Evolutionary conservation across 2,329 filamentous ascomycete species (phyloP).

Genomic region (Talaromyces sp.): DNA sequence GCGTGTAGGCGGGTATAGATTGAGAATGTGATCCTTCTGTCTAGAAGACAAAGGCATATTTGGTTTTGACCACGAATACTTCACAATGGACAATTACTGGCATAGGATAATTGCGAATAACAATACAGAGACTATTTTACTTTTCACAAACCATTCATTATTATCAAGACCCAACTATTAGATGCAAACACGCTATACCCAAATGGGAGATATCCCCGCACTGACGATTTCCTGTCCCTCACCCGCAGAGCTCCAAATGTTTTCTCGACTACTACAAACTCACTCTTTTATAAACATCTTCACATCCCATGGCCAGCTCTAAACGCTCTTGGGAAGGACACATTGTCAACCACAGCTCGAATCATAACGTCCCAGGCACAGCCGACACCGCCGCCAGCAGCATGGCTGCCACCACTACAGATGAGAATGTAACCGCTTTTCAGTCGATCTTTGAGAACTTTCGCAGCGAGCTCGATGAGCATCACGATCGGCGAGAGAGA

Average conservation of each 20-base stretch:
- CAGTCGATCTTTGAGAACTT: slow-evolving; percentile 75
- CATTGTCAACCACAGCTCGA: background rate
- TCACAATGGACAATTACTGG: background rate
- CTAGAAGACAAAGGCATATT: background rate
- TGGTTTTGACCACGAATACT: background rate
- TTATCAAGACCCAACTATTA: background rate
- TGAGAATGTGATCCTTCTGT: background rate
- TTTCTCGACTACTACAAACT: background rate
- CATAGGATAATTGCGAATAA: background rate
- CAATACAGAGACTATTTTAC: background rate
- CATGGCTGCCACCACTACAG: background rate
- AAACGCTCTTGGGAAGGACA: slow-evolving; percentile 12
- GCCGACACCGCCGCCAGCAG: background rate
- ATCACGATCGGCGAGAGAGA: slow-evolving; percentile 85
- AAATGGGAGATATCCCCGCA: slow-evolving; percentile 5
- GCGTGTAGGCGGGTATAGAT: background rate
- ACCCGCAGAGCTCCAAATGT: background rate
- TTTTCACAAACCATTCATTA: no score
- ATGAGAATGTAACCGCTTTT: slow-evolving; percentile 1
- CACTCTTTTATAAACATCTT: background rate
- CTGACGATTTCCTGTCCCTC: background rate
- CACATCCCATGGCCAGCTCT: slow-evolving; percentile 8
- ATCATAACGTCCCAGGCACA: background rate
- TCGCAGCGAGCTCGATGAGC: slow-evolving; percentile 82
- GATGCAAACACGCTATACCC: background rate